Evolutionary conservation across 2,329 filamentous ascomycete species (phyloP).

Genomic region (Diaporthe vaccinii): DNA sequence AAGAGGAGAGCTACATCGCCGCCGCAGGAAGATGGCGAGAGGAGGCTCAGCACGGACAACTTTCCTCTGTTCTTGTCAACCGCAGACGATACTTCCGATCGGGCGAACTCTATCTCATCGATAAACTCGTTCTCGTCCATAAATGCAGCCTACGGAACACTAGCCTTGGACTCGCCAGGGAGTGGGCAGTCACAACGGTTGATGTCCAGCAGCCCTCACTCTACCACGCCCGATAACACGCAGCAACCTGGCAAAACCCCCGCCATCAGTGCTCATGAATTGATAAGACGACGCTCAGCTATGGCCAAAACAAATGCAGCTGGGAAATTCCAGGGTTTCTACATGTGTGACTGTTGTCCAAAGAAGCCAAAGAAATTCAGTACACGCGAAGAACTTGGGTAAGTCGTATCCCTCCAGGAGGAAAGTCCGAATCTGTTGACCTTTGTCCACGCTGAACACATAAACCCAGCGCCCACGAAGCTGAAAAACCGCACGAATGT

Average conservation of each 20-base stretch:
- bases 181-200: neutral
- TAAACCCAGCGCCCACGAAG: conserved; percentile 49
- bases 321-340: conserved; percentile 65
- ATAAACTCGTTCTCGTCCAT: neutral
- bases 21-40: neutral
- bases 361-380: conserved; percentile 98
- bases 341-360: conserved; percentile 92
- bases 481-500: conserved; percentile 97
- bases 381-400: conserved; percentile 86
- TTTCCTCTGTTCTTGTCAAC: too few species aligned
- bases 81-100: neutral
- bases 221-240: neutral
- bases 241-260: neutral
- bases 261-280: neutral
- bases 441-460: neutral
- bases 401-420: conserved; percentile 51
- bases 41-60: neutral
- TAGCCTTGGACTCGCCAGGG: neutral
- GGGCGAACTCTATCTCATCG: neutral
- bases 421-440: neutral
- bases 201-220: neutral
- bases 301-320: conserved; percentile 47
- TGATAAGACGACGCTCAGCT: neutral
- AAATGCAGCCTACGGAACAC: neutral
- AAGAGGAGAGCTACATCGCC: conserved; percentile 3